phyloP scores from a whole-genome alignment of 768 basidiomycete species.

The Dendrothele bispora region DNA sequence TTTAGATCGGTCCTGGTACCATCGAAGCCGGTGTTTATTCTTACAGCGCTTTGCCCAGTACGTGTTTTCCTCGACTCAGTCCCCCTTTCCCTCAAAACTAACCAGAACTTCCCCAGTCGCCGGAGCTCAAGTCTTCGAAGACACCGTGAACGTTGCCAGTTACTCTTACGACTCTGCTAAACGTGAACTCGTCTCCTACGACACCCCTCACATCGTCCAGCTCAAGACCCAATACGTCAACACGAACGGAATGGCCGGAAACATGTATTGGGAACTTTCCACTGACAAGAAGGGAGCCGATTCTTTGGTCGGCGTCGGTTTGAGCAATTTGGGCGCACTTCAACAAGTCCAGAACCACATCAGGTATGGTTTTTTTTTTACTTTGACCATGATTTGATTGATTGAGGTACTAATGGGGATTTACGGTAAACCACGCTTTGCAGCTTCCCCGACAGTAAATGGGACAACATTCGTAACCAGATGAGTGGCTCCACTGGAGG shows the following conservation, averaged over 20 bases:
- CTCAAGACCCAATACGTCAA: constrained; percentile 70
- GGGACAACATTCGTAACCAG: constrained; percentile 68
- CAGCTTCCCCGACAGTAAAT: constrained; percentile 69
- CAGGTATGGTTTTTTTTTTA: constrained; percentile 30
- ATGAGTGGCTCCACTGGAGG: constrained; percentile 27
- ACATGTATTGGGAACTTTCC: constrained; percentile 73
- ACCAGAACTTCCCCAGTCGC: constrained; percentile 34
- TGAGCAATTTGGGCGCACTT: constrained; percentile 46
- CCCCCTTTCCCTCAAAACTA: neutral
- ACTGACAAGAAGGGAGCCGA: constrained; percentile 54
- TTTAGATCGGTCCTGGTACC: constrained; percentile 69
- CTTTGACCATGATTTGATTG: too few relatives aligned
- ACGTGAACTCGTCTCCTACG: constrained; percentile 73
- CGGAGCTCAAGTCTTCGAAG: constrained; percentile 63
- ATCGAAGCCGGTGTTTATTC: constrained; percentile 73
- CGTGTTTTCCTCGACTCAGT: constrained; percentile 17
- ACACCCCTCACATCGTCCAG: constrained; percentile 65
- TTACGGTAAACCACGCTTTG: too few relatives aligned
- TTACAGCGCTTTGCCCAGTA: constrained; percentile 69
- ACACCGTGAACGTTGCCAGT: constrained; percentile 66
- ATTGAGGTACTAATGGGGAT: too few relatives aligned
- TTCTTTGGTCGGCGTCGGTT: constrained; percentile 58
- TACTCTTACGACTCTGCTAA: constrained; percentile 76
- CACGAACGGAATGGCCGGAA: constrained; percentile 58
- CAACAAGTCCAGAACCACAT: constrained; percentile 70